Percentiles rank a stretch among this genome's conserved stretches.
Evolutionary conservation across 768 basidiomycete genomes (phyloP).

Genomic region (Phaeotremella skinneri): DNA sequence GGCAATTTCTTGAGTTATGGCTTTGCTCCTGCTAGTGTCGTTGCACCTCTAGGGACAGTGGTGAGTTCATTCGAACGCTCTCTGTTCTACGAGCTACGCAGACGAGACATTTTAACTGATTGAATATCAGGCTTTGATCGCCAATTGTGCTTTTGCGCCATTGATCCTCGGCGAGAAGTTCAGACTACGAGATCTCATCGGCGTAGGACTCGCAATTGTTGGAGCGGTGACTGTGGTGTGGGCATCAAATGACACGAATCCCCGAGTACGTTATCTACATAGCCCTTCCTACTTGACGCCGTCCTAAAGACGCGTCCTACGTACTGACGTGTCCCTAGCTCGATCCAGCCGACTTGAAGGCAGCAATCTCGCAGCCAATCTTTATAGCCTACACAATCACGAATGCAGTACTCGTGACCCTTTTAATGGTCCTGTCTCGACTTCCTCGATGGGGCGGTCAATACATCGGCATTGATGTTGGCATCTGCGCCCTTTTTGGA

Average conservation of each 20-base stretch:
- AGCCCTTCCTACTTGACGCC: not conserved
- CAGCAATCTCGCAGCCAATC: slow-evolving; percentile 66
- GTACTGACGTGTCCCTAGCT: slow-evolving; percentile 49
- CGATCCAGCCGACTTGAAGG: slow-evolving; percentile 65
- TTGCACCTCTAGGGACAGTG: slow-evolving; percentile 93
- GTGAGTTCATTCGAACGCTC: slow-evolving; percentile 40
- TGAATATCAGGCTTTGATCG: slow-evolving; percentile 73
- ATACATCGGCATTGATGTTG: slow-evolving; percentile 80
- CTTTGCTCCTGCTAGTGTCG: slow-evolving; percentile 58
- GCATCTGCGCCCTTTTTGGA: slow-evolving; percentile 52
- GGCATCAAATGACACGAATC: slow-evolving; percentile 68
- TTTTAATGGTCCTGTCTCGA: slow-evolving; percentile 66
- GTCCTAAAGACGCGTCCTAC: not conserved
- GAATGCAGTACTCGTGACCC: slow-evolving; percentile 60
- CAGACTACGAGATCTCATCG: slow-evolving; percentile 59
- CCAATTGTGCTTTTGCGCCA: slow-evolving; percentile 92
- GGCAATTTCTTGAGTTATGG: slow-evolving; percentile 69
- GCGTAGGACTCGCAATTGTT: slow-evolving; percentile 69
- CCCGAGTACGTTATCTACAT: slow-evolving; percentile 51
- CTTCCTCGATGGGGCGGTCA: slow-evolving; percentile 59
- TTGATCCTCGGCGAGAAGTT: slow-evolving; percentile 69
- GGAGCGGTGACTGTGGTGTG: slow-evolving; percentile 92
- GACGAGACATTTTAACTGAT: not conserved
- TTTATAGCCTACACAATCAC: slow-evolving; percentile 74
- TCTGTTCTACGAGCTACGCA: too few relatives aligned